phyloP scores from a whole-genome alignment of 2,329 filamentous ascomycete species.

The Endoconidiophora polonica region DNA sequence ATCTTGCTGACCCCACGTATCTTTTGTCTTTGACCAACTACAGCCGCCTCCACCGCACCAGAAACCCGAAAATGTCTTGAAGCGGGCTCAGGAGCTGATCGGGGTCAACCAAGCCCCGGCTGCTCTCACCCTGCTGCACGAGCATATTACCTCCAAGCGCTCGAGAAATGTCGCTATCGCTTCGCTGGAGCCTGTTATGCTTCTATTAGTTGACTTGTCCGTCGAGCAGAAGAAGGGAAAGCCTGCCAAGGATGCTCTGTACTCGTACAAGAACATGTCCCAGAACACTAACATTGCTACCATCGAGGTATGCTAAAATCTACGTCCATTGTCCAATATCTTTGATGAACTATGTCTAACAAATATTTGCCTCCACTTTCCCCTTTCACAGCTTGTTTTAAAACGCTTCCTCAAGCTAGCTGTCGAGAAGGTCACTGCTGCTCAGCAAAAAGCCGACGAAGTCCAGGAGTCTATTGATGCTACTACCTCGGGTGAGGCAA shows the following conservation, averaged over 20 bases:
- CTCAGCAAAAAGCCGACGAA: conserved; percentile 90
- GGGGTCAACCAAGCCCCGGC: conserved; percentile 87
- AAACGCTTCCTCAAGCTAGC: conserved; percentile 97
- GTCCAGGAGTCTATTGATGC: conserved; percentile 78
- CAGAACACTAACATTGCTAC: conserved; percentile 98
- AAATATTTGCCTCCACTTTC: not conserved
- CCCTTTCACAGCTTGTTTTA: conserved; percentile 52
- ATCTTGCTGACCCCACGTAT: not conserved
- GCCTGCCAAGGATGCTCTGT: conserved; percentile 93
- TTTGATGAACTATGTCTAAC: not conserved
- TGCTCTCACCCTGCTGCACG: conserved; percentile 86
- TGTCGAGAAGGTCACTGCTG: conserved; percentile 87
- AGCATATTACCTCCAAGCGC: conserved; percentile 97
- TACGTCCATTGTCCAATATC: not conserved
- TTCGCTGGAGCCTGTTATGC: conserved; percentile 94
- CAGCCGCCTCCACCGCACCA: conserved; percentile 92
- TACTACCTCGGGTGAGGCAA: conserved; percentile 41
- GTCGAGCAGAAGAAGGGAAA: conserved; percentile 98
- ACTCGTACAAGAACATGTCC: conserved; percentile 99
- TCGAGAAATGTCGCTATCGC: conserved; percentile 94
- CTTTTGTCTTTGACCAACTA: conserved; percentile 12
- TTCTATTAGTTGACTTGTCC: conserved; percentile 89
- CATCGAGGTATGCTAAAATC: conserved; percentile 49
- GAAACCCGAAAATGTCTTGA: conserved; percentile 98
- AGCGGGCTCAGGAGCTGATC: conserved; percentile 96